Base-by-base conservation (phyloP, 306 rosid genomes). In the Pterocarpus santalinus region DNA sequence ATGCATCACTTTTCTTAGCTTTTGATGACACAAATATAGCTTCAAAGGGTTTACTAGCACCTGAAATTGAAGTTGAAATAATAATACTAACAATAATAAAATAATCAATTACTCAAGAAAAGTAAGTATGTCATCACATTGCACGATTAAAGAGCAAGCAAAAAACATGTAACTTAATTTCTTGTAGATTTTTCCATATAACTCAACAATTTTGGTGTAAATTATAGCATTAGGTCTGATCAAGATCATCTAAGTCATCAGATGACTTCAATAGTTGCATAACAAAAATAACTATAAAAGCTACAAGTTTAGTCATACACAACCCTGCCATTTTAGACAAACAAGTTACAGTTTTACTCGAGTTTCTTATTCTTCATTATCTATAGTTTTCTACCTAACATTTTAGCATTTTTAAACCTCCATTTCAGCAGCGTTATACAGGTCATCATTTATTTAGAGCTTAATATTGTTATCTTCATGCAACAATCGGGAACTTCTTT, bases 1-100 rank as follows among this genome's bases (percentile, higher is more conserved):
- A 69, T 15, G 84, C 41, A 52, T 90, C 92, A 76, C 71, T 88
- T 86, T 85, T 85, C 85, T 80, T 81, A 15, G 85, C 44, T 61
- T 83, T 86, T 60, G 99, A 87, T 78, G 98, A 88, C 77, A 95
- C 89, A 86, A 89, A 95, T 73, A 88, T 88, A 38, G 98, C 94
- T 87, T 95, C 99, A 81, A 83, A 82, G 64, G 98, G 99, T 77
- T 86, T 85, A 70, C 67, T 77, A 57, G 99, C 92, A 62, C 99
- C 98, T 95, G 94, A 85, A 87, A 81, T 84, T 68, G 53, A 73
- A 83, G 52, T 79, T 75, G 63, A 51, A 44, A 75, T 62, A 38
- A 22, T 7, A 22, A 39, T n/a, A n/a, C n/a, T n/a, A n/a, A n/a
- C n/a, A n/a, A n/a, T 6, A 38, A 60, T 64, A 4, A 46, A 67